Conservation (phyloP, 176 grass and related monocot species). For the Rhynchospora pubera region DNA sequence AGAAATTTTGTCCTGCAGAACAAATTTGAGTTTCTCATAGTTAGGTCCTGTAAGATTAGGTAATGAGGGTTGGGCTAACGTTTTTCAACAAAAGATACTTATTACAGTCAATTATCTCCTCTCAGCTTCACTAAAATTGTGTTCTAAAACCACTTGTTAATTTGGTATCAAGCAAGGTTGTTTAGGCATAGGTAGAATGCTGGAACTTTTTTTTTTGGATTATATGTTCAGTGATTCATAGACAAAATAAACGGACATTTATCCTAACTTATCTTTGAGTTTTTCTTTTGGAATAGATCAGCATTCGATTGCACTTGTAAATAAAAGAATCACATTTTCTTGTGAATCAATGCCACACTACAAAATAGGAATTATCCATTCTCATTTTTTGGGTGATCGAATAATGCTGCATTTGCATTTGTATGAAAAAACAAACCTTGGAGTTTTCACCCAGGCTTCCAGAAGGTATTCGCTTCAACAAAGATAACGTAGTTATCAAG, state of each 20-base stretch:
- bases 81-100: neutral
- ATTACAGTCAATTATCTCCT: neutral
- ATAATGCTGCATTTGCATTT: neutral
- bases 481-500: slow-evolving; percentile 60
- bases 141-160: neutral
- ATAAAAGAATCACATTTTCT: slow-evolving; percentile 7
- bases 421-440: slow-evolving; percentile 7
- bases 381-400: neutral
- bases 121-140: neutral
- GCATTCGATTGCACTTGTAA: neutral
- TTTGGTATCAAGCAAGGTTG: neutral
- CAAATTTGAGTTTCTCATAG: neutral
- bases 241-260: neutral
- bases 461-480: slow-evolving; percentile 58
- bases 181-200: neutral
- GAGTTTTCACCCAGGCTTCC: neutral
- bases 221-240: neutral
- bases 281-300: neutral
- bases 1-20: slow-evolving; percentile 69
- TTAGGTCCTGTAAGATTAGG: neutral
- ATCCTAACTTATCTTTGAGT: neutral
- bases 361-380: neutral
- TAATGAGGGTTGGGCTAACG: neutral
- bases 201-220: neutral
- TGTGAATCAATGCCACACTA: neutral